Base-by-base conservation (phyloP, 2,329 filamentous ascomycete genomes). In the Clonostachys solani region DNA sequence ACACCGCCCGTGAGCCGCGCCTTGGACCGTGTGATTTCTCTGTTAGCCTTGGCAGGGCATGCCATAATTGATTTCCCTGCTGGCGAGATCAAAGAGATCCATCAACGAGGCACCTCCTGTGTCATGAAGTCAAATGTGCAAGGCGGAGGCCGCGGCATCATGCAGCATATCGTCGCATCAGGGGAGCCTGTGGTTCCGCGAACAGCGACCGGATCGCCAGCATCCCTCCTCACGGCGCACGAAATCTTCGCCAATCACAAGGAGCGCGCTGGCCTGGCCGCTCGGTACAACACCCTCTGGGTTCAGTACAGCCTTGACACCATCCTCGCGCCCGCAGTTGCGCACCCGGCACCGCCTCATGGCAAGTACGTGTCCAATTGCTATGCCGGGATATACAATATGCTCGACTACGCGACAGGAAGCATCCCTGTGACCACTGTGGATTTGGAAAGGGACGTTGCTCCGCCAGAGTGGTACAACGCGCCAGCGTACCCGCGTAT, bases 91-190 rank as follows among this genome's bases (percentile, higher is more conserved):
- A 46, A 41, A 33, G 15, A 13, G 10, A 23, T 46, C 12, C 44
- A 46, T 18, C 44, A 16, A 46, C 35, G 44, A 34, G 44, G 36
- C 10, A 41, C 37, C 33, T 19, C 44, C 19, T 46, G 44, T 19
- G 41, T 38, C n/a, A 46, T 46, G 44, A 46, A 46, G 23, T 46
- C 44, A 15, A 46, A 46, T 16, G 44, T 46, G 18, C 44, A 46
- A 23, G 23, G 36, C 23, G 44, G 44, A 12, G 44, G 44, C 17
- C 41, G 29, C 37, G 12, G 8, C 19, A 37, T 46, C 23, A 41
- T 40, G 36, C 5, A 42, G 10, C 44, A 46, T 29, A 40, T 46
- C 37, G n/a, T 34, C 12, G 44, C 44, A n/a, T 46, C 44, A 15
- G 44, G 44, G 12, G 44, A 46, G 23, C 44, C 44, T 15, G 44